Evolutionary conservation across 2,329 filamentous ascomycete species (phyloP), one percentile per base, ranked within the genome.

Genomic region (Colletotrichum eremochloae): DNA sequence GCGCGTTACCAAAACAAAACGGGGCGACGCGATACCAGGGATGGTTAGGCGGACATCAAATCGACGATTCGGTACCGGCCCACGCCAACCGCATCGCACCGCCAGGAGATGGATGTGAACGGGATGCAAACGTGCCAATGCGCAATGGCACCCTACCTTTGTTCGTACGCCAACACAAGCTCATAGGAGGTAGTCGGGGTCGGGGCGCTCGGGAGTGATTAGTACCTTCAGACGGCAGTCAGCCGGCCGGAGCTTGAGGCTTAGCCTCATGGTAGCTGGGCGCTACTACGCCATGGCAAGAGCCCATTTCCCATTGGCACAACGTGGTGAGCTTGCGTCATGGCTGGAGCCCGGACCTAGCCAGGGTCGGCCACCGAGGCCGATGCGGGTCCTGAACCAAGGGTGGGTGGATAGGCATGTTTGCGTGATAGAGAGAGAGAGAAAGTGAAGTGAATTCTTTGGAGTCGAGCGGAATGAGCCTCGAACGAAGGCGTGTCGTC

Each of bases 291-390:
- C 24, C 40, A n/a, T 36, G 38, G 24, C n/a, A 58, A 50, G 24
- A 36, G 20, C 42, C 33, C 42, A 44, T 60, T 46, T 46, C 38
- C 29, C 42, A 50, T 15, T 48, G 44, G 55, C 44, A 46, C 46
- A 36, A 40, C 29, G 55, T 52, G 67, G 68, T 71, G 57, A 52
- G 36, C 66, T 29, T 72, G 65, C 58, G 69, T 72, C 65, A 72
- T 58, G 24, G 40, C 20, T 55, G 53, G 52, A 58, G 58, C 36
- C 38, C 14, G 6, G 44, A 15, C 44, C 29, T 36, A 55, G 44
- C 50, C 56, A 63, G 38, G 44, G 31, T 20, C 58, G 60, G 58
- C 58, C 65, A 71, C 65, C 66, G 38, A 63, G 38, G 56, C 38
- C 63, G 60, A 60, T 53, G 65, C 46, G 63, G 64, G 64, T 33